phyloP scores from a whole-genome alignment of 83 land plant species.

The Larix sibirica region DNA sequence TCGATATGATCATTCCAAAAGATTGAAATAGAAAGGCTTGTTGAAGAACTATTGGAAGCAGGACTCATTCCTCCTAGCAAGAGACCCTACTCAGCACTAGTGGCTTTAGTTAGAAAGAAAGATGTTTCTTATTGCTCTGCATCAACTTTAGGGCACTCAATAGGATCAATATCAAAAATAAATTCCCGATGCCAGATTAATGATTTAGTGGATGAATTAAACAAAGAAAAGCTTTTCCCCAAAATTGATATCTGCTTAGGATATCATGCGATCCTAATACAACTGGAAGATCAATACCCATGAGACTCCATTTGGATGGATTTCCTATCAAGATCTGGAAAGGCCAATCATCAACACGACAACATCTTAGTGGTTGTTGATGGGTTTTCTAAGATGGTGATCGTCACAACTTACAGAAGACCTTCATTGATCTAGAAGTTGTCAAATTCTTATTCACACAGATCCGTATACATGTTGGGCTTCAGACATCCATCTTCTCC shows the following conservation, averaged over 20 bases:
- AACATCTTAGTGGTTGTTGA: too few relatives aligned
- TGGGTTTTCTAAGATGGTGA: too few relatives aligned
- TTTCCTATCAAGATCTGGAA: too few relatives aligned
- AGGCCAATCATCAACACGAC: too few relatives aligned
- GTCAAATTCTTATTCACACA: too few relatives aligned
- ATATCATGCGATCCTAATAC: constrained; percentile 1
- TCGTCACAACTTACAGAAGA: too few relatives aligned
- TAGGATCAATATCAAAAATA: constrained; percentile 14
- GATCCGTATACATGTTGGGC: too few relatives aligned
- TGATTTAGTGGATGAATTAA: constrained; percentile 30
- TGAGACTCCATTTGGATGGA: too few relatives aligned
- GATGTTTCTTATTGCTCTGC: constrained; percentile 31
- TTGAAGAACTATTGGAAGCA: constrained; percentile 20
- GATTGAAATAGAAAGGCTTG: constrained; percentile 10
- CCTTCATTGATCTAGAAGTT: too few relatives aligned
- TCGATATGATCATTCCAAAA: constrained; percentile 2
- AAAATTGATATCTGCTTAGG: constrained; percentile 24
- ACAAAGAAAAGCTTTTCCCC: constrained; percentile 10
- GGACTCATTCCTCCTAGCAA: constrained; percentile 17
- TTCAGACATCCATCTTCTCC: too few relatives aligned
- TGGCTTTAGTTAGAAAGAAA: constrained; percentile 24
- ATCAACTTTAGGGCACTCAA: constrained; percentile 21
- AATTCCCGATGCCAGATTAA: constrained; percentile 21
- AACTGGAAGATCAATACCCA: too few relatives aligned
- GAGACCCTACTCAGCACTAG: constrained; percentile 21